Evolutionary conservation across 345 rosid genomes (phyloP).

Genomic region (Pistacia atlantica): DNA sequence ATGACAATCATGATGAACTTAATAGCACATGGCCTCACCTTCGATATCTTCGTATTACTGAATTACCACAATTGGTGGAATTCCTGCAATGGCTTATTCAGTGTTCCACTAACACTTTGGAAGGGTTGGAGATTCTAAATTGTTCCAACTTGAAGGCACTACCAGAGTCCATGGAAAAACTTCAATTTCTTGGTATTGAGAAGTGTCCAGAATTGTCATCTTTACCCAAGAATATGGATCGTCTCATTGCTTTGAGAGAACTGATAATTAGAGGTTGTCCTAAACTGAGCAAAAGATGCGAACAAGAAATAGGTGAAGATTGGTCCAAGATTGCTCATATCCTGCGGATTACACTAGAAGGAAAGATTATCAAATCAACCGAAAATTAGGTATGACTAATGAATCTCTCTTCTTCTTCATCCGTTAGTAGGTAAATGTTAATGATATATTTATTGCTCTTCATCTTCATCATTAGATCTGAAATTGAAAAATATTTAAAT

Average conservation of each 20-base stretch:
- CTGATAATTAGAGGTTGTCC: constrained; percentile 17
- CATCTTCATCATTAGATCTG: no score
- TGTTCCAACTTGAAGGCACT: no score
- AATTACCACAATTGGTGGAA: constrained; percentile 19
- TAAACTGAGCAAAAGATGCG: constrained; percentile 14
- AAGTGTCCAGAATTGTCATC: no score
- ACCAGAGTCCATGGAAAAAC: no score
- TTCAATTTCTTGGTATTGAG: no score
- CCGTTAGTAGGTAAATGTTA: background rate
- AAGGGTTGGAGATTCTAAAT: no score
- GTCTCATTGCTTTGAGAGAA: constrained; percentile 13
- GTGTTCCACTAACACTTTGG: background rate
- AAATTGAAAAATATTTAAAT: no score
- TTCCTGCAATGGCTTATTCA: constrained; percentile 34
- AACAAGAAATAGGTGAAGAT: constrained; percentile 20
- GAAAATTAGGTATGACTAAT: background rate
- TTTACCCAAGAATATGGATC: no score
- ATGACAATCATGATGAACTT: background rate
- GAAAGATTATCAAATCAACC: constrained; percentile 15
- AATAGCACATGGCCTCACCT: constrained; percentile 9
- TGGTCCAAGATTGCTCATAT: constrained; percentile 35
- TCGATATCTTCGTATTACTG: background rate
- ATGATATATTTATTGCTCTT: background rate
- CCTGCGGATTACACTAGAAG: constrained; percentile 19
- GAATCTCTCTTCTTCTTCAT: background rate